Base-by-base conservation (phyloP, 2,329 filamentous ascomycete genomes). In the Ceratocystis harringtonii region DNA sequence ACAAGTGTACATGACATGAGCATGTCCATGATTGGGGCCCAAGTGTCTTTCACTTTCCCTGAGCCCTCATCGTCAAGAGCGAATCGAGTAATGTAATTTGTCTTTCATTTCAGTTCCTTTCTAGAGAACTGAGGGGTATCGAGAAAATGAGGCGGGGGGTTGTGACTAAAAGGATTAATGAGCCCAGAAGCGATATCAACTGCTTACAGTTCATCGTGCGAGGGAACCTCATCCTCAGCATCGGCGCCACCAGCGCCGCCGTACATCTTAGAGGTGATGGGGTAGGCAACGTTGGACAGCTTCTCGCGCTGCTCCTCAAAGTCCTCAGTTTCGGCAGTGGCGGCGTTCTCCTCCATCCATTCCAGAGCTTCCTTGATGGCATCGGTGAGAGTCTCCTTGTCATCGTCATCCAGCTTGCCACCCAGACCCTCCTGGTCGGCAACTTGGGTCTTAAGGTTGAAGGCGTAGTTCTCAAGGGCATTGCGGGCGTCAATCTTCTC, bases 251-350 rank as follows among this genome's bases (percentile, higher is more conserved):
- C 76, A 71, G 84, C 85, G 72, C 82, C 80, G 71, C 81, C 77
- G 82, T 96, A 96, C 73, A 96, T 84, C 86, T 99, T 99, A 81
- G 90, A 95, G 72, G 94, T 99, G 80, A 99, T 99, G 71, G 94
- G 94, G 81, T 97, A 96, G 65, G 94, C 94, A 70, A 96, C 89
- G 77, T 89, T 88, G 72, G 89, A 95, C 71, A 99, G 84, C 84
- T 96, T 96, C 88, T 99, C 92, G 83, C 95, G 96, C 83, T 97
- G 92, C 85, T 99, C 94, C 78, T 96, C 92, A 73, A 97, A 96
- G 81, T 97, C 94, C 81, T 96, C 92, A 68, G 90, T 82, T 71
- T 81, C 84, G 69, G 94, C 94, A 63, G 88, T 87, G 70, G 87
- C 85, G 70, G 84, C 89, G 79, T 96, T 95, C 84, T 95, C 90